These are phyloP conservation scores for Syncephalastrum sp. DNA, from an alignment of 371 early-diverging fungal species.

Conservation along the genomic window DNA sequence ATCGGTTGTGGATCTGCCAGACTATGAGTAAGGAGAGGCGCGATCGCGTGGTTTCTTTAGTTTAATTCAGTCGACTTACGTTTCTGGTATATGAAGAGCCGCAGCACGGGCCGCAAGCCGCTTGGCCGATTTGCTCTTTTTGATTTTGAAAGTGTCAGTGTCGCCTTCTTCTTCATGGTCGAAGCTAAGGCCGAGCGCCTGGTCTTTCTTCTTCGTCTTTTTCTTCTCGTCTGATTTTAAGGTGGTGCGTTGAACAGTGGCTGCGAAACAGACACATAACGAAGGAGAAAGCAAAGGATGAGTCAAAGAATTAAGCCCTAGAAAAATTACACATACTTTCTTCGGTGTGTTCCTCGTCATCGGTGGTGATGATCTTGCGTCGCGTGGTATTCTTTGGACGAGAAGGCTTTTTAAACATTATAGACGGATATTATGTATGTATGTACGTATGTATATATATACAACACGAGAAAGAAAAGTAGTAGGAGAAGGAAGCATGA, in stretches of 20 bases:
- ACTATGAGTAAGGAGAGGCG: background rate
- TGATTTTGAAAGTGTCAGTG: slow-evolving; percentile 30
- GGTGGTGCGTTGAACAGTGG: slow-evolving; percentile 22
- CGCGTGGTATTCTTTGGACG: slow-evolving; percentile 44
- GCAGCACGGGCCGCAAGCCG: slow-evolving; percentile 13
- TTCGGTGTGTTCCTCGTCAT: slow-evolving; percentile 17
- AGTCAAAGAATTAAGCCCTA: background rate
- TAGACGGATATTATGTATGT: background rate
- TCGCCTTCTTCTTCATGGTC: slow-evolving; percentile 32
- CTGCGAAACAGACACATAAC: background rate
- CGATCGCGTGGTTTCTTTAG: background rate
- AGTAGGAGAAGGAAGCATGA: background rate
- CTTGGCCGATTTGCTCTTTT: slow-evolving; percentile 32
- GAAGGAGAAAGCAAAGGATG: background rate
- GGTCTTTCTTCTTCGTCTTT: slow-evolving; percentile 28
- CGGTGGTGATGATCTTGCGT: slow-evolving; percentile 34
- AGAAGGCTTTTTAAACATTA: slow-evolving; percentile 44
- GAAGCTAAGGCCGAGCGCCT: slow-evolving; percentile 35
- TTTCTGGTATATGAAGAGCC: slow-evolving; percentile 20
- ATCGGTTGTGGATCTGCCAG: too few species aligned
- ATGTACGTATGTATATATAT: too few species aligned
- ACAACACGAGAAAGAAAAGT: slow-evolving; percentile 2
- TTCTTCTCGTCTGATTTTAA: slow-evolving; percentile 22
- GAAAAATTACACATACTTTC: background rate
- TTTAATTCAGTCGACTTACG: slow-evolving; percentile 1